These are phyloP conservation scores for Eimeria brunetti DNA, from an alignment of 169 alveolate genomes.

Conservation along the genomic window DNA sequence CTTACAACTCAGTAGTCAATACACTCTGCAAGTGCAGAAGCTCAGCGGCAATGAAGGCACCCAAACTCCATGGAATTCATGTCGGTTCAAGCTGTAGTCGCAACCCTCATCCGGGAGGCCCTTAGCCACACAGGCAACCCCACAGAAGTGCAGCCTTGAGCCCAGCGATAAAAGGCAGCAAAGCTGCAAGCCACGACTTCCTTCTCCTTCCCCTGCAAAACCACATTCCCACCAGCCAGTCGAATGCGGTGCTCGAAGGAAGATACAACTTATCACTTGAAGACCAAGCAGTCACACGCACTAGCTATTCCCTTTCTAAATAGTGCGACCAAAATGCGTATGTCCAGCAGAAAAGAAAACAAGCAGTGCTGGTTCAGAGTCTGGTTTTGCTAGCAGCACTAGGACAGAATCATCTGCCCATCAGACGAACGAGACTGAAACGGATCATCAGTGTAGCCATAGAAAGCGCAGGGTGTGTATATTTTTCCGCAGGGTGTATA, in stretches of 20 bases:
- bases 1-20: not conserved
- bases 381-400: constrained; percentile 62
- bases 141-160: constrained; percentile 25
- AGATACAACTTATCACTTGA: not conserved
- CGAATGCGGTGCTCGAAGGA: constrained; percentile 73
- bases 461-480: not conserved
- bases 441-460: not conserved
- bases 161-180: constrained; percentile 47
- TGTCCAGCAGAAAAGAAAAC: not conserved
- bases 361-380: constrained; percentile 31
- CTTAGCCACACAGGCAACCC: constrained; percentile 11
- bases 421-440: constrained; percentile 61
- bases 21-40: not conserved
- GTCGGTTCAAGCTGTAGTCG: constrained; percentile 81
- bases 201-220: constrained; percentile 53
- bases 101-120: constrained; percentile 43
- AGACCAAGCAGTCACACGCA: not conserved
- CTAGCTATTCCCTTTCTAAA: not conserved
- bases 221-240: constrained; percentile 46
- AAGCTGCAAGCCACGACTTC: constrained; percentile 22
- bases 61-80: too few relatives aligned
- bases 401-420: constrained; percentile 20
- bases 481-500: too few relatives aligned
- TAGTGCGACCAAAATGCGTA: not conserved
- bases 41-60: not conserved